A percentile compares a stretch with the other conserved stretches of the same genome.
Conservation (phyloP, 768 basidiomycete species). For the Bullera alba region DNA sequence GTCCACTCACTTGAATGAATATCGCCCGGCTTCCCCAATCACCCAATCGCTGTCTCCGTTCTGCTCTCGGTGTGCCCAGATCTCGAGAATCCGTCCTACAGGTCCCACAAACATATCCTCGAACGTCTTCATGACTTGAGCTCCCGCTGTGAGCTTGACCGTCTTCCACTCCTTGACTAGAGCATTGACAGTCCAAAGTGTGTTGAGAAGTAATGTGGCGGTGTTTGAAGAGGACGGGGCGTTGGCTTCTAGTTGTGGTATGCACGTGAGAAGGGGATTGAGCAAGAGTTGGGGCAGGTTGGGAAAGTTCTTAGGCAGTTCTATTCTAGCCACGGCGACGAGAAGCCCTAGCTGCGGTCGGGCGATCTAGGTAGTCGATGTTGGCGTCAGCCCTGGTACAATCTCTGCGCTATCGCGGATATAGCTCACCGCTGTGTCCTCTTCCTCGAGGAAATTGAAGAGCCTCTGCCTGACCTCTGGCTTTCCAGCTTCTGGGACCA, state of each 20-base stretch:
- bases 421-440: slow-evolving; percentile 24
- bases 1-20: slow-evolving; percentile 26
- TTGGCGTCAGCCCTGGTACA: no score
- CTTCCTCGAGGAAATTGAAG: slow-evolving; percentile 42
- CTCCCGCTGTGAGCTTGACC: slow-evolving; percentile 38
- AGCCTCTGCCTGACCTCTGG: slow-evolving; percentile 35
- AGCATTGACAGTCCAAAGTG: slow-evolving; percentile 44
- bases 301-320: slow-evolving; percentile 35
- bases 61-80: slow-evolving; percentile 19
- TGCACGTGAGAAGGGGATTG: slow-evolving; percentile 33
- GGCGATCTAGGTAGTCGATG: slow-evolving; percentile 37
- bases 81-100: slow-evolving; percentile 17
- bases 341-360: slow-evolving; percentile 39
- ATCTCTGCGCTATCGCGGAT: neutral
- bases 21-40: slow-evolving; percentile 19
- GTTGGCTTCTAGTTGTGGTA: slow-evolving; percentile 16
- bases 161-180: slow-evolving; percentile 43
- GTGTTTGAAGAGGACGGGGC: slow-evolving; percentile 21
- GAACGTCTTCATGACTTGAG: slow-evolving; percentile 34
- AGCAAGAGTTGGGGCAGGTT: slow-evolving; percentile 38
- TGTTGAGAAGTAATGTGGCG: slow-evolving; percentile 36
- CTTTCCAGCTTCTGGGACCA: slow-evolving; percentile 39
- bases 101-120: slow-evolving; percentile 29
- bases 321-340: slow-evolving; percentile 37
- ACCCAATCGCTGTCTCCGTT: slow-evolving; percentile 14